These are phyloP conservation scores for Acrodontium crateriforme DNA, from an alignment of 2,329 filamentous ascomycete species.

Conservation along the genomic window DNA sequence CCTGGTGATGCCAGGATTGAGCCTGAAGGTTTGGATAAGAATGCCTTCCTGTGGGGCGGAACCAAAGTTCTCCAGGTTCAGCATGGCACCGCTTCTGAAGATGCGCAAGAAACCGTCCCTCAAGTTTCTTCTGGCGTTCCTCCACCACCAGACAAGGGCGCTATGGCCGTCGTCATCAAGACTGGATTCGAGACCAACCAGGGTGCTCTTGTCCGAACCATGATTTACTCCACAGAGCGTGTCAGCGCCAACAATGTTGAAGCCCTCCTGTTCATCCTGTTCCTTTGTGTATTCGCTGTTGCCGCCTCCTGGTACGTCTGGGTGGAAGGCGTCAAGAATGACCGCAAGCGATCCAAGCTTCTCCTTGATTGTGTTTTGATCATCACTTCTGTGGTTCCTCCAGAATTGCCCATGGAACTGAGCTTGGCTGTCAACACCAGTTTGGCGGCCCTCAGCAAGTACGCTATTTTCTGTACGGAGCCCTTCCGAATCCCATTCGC, in stretches of 20 bases:
- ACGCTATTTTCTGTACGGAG: conserved; percentile 96
- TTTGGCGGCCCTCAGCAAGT: conserved; percentile 84
- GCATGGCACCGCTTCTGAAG: conserved; percentile 67
- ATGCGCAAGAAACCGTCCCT: conserved; percentile 42
- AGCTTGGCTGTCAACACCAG: conserved; percentile 96
- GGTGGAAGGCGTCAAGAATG: conserved; percentile 86
- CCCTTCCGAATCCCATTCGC: conserved; percentile 96
- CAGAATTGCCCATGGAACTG: conserved; percentile 94
- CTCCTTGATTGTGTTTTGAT: conserved; percentile 95
- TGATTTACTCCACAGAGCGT: conserved; percentile 98
- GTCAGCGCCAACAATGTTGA: conserved; percentile 98
- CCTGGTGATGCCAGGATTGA: conserved; percentile 71
- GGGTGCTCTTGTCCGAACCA: conserved; percentile 90
- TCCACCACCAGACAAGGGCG: conserved; percentile 80
- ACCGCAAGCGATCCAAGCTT: conserved; percentile 93
- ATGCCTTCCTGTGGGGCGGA: conserved; percentile 88
- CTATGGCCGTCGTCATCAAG: conserved; percentile 87
- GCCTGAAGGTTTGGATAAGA: conserved; percentile 87
- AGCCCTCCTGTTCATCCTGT: conserved; percentile 92
- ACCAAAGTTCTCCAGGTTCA: conserved; percentile 95
- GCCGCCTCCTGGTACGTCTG: conserved; percentile 99
- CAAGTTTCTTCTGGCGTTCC: conserved; percentile 64
- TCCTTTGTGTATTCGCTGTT: conserved; percentile 88
- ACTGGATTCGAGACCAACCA: conserved; percentile 98
- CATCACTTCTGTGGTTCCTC: conserved; percentile 94